Conservation (phyloP, 148 eudicot genomes). For the Vaccinium macrocarpon region DNA sequence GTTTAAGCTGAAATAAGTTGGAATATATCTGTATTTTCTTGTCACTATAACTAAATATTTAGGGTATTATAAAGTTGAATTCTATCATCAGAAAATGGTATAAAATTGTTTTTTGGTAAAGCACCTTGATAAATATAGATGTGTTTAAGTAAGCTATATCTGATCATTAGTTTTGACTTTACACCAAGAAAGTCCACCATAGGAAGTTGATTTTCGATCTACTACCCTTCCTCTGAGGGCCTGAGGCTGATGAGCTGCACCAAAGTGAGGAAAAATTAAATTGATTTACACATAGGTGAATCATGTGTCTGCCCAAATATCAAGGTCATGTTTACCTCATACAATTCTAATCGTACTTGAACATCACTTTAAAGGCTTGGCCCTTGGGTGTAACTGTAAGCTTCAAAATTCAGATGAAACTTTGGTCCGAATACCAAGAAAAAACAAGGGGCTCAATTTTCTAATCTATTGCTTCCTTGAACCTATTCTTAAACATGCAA, state of each 20-base stretch:
- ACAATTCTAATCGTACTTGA: neutral
- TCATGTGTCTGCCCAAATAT: neutral
- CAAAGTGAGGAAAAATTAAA: conserved; percentile 5
- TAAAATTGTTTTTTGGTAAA: neutral
- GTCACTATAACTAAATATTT: neutral
- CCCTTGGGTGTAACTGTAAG: neutral
- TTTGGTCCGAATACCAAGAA: neutral
- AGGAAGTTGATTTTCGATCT: neutral
- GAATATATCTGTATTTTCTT: neutral
- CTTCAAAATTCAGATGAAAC: neutral
- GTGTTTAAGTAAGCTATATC: neutral
- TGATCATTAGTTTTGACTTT: neutral
- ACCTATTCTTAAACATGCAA: neutral
- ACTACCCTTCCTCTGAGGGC: neutral
- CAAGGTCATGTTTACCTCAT: neutral
- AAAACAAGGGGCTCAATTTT: neutral
- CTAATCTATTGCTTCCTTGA: conserved; percentile 7
- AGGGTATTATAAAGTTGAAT: neutral
- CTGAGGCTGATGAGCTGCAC: neutral
- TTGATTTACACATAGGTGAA: neutral
- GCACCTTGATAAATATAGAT: neutral
- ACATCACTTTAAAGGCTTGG: neutral
- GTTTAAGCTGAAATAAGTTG: neutral
- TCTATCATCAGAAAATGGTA: neutral
- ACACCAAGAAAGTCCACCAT: neutral